Conservation (phyloP, 805 yeast genomes). For the Saturnispora hagleri region DNA sequence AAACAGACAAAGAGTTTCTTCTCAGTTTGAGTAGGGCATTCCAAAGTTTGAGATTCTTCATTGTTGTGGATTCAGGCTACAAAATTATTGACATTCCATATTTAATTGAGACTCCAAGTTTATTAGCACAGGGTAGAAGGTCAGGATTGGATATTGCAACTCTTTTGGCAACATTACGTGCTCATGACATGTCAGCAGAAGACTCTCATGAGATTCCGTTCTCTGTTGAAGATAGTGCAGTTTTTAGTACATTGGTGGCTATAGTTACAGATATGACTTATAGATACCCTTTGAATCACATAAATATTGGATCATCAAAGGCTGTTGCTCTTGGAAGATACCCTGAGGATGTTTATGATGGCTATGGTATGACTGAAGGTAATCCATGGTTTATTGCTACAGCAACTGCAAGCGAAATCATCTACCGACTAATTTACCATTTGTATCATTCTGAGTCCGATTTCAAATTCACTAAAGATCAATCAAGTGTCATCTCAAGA, state of each 20-base stretch:
- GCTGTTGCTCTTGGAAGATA: conserved; percentile 82
- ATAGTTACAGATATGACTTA: conserved; percentile 60
- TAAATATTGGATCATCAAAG: conserved; percentile 27
- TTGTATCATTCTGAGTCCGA: conserved; percentile 32
- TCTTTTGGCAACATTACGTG: conserved; percentile 40
- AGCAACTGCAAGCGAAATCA: conserved; percentile 54
- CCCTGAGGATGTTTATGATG: conserved; percentile 88
- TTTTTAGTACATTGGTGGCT: conserved; percentile 54
- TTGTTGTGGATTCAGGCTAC: conserved; percentile 35
- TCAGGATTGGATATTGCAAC: conserved; percentile 76
- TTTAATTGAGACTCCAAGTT: conserved; percentile 61
- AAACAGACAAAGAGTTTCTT: conserved; percentile 25
- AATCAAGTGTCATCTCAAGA: conserved; percentile 17
- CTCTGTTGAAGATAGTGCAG: conserved; percentile 46
- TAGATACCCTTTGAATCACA: conserved; percentile 70
- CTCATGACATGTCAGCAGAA: conserved; percentile 33
- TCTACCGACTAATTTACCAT: conserved; percentile 46
- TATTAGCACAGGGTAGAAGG: conserved; percentile 32
- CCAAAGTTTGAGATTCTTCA: conserved; percentile 30
- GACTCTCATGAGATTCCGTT: conserved; percentile 45
- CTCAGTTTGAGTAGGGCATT: conserved; percentile 25
- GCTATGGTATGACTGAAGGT: conserved; percentile 61
- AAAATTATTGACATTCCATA: conserved; percentile 36
- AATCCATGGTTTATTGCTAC: conserved; percentile 92
- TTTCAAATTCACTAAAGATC: conserved; percentile 28